A percentile compares a stretch with the other conserved stretches of the same genome.
phyloP scores from a whole-genome alignment of 352 stramenopile species.

The Achlya hypogyna region DNA sequence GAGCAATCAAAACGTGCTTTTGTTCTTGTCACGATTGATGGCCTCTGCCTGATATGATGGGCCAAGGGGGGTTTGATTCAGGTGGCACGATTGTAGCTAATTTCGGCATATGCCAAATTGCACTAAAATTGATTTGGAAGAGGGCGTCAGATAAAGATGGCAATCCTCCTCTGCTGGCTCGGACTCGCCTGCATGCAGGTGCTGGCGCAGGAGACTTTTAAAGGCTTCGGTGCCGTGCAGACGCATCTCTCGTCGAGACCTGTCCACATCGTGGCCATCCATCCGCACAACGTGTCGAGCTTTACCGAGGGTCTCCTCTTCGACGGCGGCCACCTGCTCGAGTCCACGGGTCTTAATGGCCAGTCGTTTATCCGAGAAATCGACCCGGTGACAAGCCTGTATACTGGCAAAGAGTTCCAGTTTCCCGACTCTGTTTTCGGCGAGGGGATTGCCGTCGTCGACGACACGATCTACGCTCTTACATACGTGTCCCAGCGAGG shows the following conservation, averaged over 20 bases:
- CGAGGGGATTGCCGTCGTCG: constrained; percentile 63
- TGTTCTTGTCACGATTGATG: too few species aligned
- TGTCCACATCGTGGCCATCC: constrained; percentile 37
- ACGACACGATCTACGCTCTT: constrained; percentile 69
- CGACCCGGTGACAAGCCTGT: constrained; percentile 1
- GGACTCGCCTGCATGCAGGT: neutral
- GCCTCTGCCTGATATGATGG: too few species aligned
- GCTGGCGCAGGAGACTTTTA: neutral
- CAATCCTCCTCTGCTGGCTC: neutral
- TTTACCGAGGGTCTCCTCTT: constrained; percentile 75
- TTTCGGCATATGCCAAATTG: too few species aligned
- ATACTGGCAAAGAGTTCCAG: constrained; percentile 33
- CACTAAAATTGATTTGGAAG: too few species aligned
- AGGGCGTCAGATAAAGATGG: too few species aligned
- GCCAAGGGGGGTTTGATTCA: too few species aligned
- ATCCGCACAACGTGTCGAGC: constrained; percentile 49
- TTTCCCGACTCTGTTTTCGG: constrained; percentile 60
- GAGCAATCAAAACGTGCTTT: too few species aligned
- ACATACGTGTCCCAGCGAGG: constrained; percentile 69
- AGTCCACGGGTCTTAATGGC: constrained; percentile 59
- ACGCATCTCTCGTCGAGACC: neutral
- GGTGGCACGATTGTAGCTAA: too few species aligned
- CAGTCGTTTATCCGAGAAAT: constrained; percentile 60
- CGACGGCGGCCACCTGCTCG: constrained; percentile 45
- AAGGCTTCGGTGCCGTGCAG: neutral